Evolutionary conservation across 305 asterid genomes (phyloP), one percentile per base, ranked within the genome.

Genomic region (Caryopteris hybrid): DNA sequence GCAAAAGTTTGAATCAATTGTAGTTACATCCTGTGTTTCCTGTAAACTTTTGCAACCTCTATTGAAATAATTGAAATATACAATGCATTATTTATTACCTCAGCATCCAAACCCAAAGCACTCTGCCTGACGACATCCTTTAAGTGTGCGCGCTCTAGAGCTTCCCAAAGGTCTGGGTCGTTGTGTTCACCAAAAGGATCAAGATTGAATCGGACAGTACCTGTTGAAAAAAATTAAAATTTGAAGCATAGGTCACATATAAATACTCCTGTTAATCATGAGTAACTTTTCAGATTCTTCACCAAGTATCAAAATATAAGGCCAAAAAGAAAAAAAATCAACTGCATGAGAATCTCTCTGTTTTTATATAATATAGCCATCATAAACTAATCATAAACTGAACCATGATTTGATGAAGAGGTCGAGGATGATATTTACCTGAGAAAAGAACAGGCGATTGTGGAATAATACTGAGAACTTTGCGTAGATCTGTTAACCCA

Each of bases 371-470:
- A 38, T 38, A 38, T n/a, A n/a, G n/a, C n/a, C n/a, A n/a, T n/a
- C n/a, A n/a, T n/a, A n/a, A n/a, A n/a, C 7, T 3, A 12, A 11
- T 39, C 48, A n/a, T n/a, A 13, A 42, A 25, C 13, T 3, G 11
- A 45, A 25, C 11, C 6, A 63, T 23, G 31, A 43, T 5, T 33
- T 60, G 57, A 53, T 21, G 69, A 23, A 58, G 48, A 25, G 60
- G 47, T 7, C 52, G 50, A 66, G 68, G 67, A 73, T 16, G 50
- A 59, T 27, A 47, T 52, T 54, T 76, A 93, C 99, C 97, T 64
- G 96, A 94, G 84, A 88, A 94, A 68, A 91, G 89, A 78, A 94
- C 96, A 8, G 99, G 99, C 6, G 97, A 84, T 65, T 94, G 99
- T 6, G 99, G 99, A 78, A 94, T 91, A 70, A 94, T 91, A 61